A percentile compares a stretch with the other conserved stretches of the same genome.
Evolutionary conservation across 108 stramenopile species (phyloP).

Genomic region (Stephanodiscus minutulus): DNA sequence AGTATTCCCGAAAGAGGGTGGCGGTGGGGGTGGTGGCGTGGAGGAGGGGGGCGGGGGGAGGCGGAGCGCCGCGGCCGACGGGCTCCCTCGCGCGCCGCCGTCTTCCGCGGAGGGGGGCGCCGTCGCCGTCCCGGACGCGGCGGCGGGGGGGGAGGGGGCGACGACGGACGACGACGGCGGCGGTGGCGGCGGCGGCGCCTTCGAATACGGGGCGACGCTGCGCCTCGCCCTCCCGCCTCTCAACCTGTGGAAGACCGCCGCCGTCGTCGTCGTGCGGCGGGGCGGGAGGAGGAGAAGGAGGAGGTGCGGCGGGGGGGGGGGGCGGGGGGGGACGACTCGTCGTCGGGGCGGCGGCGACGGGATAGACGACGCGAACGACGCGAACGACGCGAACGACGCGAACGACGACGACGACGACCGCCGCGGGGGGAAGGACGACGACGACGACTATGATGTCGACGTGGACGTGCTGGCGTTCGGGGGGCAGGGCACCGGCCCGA

Average conservation of each 20-base stretch:
- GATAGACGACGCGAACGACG: too few relatives aligned
- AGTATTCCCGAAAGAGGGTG: constrained; percentile 19
- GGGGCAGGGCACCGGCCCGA: constrained; percentile 81
- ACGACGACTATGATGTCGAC: neutral
- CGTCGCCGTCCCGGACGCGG: too few relatives aligned
- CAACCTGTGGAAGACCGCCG: constrained; percentile 73
- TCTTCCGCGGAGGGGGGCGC: too few relatives aligned
- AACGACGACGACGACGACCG: neutral
- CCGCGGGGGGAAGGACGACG: neutral
- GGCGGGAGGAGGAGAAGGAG: neutral
- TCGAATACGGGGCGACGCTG: constrained; percentile 19
- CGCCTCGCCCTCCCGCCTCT: constrained; percentile 51
- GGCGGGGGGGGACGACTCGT: too few relatives aligned
- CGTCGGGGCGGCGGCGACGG: too few relatives aligned
- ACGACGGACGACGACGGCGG: neutral
- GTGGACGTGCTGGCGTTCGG: constrained; percentile 66
- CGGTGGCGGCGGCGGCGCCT: constrained; percentile 4
- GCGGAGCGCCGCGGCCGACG: too few relatives aligned
- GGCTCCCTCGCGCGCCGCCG: too few relatives aligned
- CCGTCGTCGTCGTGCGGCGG: constrained; percentile 51
- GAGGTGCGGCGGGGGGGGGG: neutral
- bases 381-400: neutral
- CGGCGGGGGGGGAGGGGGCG: neutral
- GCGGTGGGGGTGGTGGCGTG: too few relatives aligned
- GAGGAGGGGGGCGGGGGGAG: too few relatives aligned